Evolutionary conservation across 305 asterid genomes (phyloP).

Genomic region (Ilex paraguariensis): DNA sequence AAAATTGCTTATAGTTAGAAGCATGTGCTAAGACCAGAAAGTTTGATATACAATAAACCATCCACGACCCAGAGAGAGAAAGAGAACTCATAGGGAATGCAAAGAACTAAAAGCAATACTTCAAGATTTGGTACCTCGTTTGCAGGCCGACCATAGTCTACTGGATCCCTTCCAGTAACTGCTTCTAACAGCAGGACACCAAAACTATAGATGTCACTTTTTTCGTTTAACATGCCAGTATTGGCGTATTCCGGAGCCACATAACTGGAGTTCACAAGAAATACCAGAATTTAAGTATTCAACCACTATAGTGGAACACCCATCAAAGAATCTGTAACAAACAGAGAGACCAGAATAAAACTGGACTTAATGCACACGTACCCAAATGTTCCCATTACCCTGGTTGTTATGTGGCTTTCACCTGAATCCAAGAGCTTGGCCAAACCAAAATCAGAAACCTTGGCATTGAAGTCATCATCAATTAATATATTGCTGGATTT

Average conservation of each 20-base stretch:
- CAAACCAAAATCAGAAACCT: slow-evolving; percentile 96
- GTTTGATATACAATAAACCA: neutral
- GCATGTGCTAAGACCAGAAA: no score
- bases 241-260: slow-evolving; percentile 6
- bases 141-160: slow-evolving; percentile 6
- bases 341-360: no score
- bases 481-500: slow-evolving; percentile 97
- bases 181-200: slow-evolving; percentile 6
- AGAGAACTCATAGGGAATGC: no score
- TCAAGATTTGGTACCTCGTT: slow-evolving; percentile 1
- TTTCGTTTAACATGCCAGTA: slow-evolving; percentile 4
- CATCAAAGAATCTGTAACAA: no score
- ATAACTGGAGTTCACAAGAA: neutral
- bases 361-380: slow-evolving; percentile 11
- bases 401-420: slow-evolving; percentile 92
- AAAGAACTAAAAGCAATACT: no score
- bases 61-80: neutral
- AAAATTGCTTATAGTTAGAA: neutral
- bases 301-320: no score
- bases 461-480: slow-evolving; percentile 71
- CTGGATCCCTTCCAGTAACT: slow-evolving; percentile 4
- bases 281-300: no score
- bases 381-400: slow-evolving; percentile 99
- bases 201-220: slow-evolving; percentile 5
- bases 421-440: slow-evolving; percentile 94